These are phyloP conservation scores for Salix arbutifolia DNA, from an alignment of 345 rosid genomes.

Conservation along the genomic window DNA sequence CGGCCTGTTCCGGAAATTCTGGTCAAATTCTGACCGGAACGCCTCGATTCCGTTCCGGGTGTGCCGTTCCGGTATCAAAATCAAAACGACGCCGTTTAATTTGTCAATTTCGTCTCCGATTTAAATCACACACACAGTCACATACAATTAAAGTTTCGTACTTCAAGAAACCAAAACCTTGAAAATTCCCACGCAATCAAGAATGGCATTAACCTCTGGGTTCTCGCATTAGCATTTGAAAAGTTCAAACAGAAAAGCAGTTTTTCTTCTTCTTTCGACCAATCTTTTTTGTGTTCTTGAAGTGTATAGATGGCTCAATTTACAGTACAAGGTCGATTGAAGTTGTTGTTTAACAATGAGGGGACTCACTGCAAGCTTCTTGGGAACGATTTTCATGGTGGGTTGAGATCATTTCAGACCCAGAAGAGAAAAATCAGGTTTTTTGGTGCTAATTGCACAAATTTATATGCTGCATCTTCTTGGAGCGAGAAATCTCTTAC, in stretches of 20 bases:
- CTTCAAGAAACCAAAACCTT: not conserved
- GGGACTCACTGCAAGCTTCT: slow-evolving; percentile 37
- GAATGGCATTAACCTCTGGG: no score
- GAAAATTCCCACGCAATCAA: not conserved
- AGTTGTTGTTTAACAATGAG: slow-evolving; percentile 49
- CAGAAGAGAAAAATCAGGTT: slow-evolving; percentile 25
- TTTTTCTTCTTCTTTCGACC: not conserved
- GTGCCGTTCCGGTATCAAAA: no score
- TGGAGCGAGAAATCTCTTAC: slow-evolving; percentile 41
- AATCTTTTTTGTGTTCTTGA: not conserved
- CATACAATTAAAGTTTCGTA: not conserved
- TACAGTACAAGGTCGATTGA: slow-evolving; percentile 50
- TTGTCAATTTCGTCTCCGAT: no score
- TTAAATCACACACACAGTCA: no score
- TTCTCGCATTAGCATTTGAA: not conserved
- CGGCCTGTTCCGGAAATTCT: no score
- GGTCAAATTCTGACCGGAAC: no score
- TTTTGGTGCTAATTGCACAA: slow-evolving; percentile 20
- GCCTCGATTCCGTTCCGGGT: no score
- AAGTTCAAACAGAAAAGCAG: not conserved
- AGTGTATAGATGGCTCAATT: slow-evolving; percentile 51
- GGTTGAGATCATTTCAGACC: slow-evolving; percentile 31
- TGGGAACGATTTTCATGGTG: slow-evolving; percentile 26
- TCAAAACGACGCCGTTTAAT: no score
- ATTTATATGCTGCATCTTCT: slow-evolving; percentile 31